These are phyloP conservation scores for Auricularia sp. DNA, from an alignment of 768 basidiomycete genomes.

Conservation along the genomic window DNA sequence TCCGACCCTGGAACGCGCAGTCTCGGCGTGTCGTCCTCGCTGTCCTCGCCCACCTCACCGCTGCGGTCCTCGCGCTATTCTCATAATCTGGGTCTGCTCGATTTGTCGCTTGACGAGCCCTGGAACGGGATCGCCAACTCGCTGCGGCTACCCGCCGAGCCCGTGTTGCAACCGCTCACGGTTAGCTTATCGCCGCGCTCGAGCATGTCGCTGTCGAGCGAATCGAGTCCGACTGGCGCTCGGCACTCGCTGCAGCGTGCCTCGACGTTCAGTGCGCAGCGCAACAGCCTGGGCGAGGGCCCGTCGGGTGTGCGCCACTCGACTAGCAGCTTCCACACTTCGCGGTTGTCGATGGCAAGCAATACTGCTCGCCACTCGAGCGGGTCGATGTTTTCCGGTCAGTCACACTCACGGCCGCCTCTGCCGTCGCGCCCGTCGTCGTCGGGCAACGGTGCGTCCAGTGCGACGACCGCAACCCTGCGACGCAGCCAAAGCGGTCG, in stretches of 20 bases:
- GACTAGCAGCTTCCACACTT: neutral
- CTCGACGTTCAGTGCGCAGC: neutral
- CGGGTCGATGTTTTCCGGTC: neutral
- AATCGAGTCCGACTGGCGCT: neutral
- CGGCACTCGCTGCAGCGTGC: neutral
- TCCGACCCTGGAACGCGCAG: neutral
- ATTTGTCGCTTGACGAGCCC: neutral
- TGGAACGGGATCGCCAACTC: neutral
- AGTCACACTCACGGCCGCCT: neutral
- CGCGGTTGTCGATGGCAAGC: neutral
- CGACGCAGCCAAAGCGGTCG: neutral
- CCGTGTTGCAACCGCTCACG: neutral
- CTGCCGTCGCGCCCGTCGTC: neutral
- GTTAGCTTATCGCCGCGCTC: neutral
- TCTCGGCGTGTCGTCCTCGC: neutral
- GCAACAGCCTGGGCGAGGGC: too few species aligned
- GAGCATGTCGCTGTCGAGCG: neutral
- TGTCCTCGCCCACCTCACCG: neutral
- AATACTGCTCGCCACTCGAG: neutral
- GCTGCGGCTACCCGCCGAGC: neutral
- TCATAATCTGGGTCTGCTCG: neutral
- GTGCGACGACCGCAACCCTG: neutral
- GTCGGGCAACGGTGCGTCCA: neutral
- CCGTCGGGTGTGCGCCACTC: neutral
- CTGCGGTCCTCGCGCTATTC: neutral